phyloP scores from a whole-genome alignment of 352 stramenopile genomes.

The Phytophthora aleatoria region DNA sequence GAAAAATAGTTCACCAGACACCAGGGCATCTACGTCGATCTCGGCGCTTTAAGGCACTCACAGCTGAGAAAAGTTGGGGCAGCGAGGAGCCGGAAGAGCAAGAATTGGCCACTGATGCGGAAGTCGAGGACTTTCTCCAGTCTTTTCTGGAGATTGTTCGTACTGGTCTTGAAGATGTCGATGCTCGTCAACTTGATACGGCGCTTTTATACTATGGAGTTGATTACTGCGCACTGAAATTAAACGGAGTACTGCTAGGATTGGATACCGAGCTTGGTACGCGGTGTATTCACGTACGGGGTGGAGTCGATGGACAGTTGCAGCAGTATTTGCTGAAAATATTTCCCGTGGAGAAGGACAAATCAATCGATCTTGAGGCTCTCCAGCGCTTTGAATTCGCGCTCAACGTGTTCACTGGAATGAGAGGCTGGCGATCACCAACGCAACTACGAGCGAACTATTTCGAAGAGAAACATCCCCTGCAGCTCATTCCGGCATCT shows the following conservation, averaged over 20 bases:
- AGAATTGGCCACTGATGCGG: constrained; percentile 10
- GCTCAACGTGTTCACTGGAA: constrained; percentile 23
- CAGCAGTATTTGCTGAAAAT: constrained; percentile 21
- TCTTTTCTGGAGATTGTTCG: constrained; percentile 19
- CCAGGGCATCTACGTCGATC: constrained; percentile 16
- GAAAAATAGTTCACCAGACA: constrained; percentile 2
- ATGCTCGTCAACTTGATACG: constrained; percentile 8
- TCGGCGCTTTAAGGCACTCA: constrained; percentile 20
- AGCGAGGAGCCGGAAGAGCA: constrained; percentile 1
- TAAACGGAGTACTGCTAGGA: constrained; percentile 18
- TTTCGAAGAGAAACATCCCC: constrained; percentile 21
- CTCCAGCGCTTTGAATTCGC: constrained; percentile 21
- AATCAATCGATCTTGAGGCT: constrained; percentile 1
- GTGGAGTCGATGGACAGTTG: constrained; percentile 24
- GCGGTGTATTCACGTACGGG: constrained; percentile 15
- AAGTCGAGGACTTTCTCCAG: constrained; percentile 18
- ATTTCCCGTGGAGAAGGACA: constrained; percentile 8
- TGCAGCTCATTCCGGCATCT: constrained; percentile 21
- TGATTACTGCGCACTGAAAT: constrained; percentile 9
- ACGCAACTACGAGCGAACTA: constrained; percentile 13
- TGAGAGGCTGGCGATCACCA: constrained; percentile 19
- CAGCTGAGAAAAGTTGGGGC: constrained; percentile 17
- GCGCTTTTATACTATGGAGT: constrained; percentile 18
- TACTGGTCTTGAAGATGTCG: constrained; percentile 4
- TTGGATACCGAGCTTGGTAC: constrained; percentile 19